Conservation (phyloP, 2,329 filamentous ascomycete genomes). For the Endoconidiophora laricicola region DNA sequence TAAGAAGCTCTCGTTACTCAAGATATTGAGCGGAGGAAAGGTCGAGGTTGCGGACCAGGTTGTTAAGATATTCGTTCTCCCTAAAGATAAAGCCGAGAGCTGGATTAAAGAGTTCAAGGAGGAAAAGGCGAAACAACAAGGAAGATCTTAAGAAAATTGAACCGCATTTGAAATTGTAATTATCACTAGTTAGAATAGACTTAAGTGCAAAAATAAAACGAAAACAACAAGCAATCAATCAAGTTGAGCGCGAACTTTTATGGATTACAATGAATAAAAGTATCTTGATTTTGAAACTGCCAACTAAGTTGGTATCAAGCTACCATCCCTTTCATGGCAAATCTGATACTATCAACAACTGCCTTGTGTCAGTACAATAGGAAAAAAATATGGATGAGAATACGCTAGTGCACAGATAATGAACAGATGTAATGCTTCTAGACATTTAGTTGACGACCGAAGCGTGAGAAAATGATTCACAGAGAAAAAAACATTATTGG, state of each 20-base stretch:
- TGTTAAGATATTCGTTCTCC: conserved; percentile 68
- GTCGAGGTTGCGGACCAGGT: conserved; percentile 79
- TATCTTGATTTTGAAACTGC: no score
- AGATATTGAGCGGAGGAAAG: conserved; percentile 58
- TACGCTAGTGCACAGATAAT: background rate
- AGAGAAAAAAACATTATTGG: background rate
- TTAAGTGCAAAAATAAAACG: background rate
- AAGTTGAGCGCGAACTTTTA: background rate
- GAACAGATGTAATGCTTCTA: no score
- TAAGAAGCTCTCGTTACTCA: conserved; percentile 62
- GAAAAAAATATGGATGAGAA: conserved; percentile 1
- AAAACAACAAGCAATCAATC: background rate
- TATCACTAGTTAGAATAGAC: background rate
- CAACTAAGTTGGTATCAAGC: no score
- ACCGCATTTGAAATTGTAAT: background rate
- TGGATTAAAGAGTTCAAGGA: conserved; percentile 80
- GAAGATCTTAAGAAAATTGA: conserved; percentile 7
- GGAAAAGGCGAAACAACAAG: conserved; percentile 39
- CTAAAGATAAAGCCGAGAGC: conserved; percentile 46
- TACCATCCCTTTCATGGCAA: no score
- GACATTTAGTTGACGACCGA: no score
- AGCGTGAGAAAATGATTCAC: background rate
- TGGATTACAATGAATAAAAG: background rate
- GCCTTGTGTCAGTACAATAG: background rate
- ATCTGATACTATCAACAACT: no score